These are phyloP conservation scores for Populus davidiana DNA, from an alignment of 345 rosid species.

Conservation along the genomic window DNA sequence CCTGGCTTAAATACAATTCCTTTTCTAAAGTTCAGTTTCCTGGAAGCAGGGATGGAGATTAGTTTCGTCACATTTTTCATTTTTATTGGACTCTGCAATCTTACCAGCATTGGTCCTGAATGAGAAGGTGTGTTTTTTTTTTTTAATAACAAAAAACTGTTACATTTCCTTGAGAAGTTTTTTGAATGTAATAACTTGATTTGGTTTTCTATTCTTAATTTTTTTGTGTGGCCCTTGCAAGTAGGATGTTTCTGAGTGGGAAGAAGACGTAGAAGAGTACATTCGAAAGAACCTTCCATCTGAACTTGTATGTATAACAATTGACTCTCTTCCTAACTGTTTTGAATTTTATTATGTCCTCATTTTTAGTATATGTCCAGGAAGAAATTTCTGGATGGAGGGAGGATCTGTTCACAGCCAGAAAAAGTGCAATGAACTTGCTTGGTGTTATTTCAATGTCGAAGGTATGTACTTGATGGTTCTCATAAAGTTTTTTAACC, in stretches of 20 bases:
- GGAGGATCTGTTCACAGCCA: conserved; percentile 78
- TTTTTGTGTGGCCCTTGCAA: conserved; percentile 15
- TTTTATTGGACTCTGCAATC: conserved; percentile 73
- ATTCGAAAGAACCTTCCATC: conserved; percentile 80
- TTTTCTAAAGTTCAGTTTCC: conserved; percentile 14
- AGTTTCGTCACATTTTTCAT: conserved; percentile 76
- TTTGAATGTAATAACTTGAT: conserved; percentile 6
- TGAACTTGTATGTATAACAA: conserved; percentile 55
- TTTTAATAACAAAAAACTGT: background rate
- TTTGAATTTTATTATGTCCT: conserved; percentile 4
- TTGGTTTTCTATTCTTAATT: background rate
- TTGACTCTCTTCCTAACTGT: conserved; percentile 11
- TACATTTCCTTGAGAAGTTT: background rate
- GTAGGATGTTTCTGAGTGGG: conserved; percentile 83
- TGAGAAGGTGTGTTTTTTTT: conserved; percentile 53
- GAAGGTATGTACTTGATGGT: conserved; percentile 43
- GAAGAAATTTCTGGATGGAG: conserved; percentile 91
- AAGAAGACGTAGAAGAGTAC: conserved; percentile 86
- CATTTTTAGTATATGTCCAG: conserved; percentile 30
- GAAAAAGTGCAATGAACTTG: conserved; percentile 83
- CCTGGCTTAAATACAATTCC: background rate
- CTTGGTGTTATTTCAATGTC: conserved; percentile 80
- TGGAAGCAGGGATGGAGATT: conserved; percentile 81
- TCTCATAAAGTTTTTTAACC: conserved; percentile 12
- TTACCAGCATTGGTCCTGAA: conserved; percentile 69